phyloP scores from a whole-genome alignment of 148 eudicot species.

The Vaccinium darrowii region DNA sequence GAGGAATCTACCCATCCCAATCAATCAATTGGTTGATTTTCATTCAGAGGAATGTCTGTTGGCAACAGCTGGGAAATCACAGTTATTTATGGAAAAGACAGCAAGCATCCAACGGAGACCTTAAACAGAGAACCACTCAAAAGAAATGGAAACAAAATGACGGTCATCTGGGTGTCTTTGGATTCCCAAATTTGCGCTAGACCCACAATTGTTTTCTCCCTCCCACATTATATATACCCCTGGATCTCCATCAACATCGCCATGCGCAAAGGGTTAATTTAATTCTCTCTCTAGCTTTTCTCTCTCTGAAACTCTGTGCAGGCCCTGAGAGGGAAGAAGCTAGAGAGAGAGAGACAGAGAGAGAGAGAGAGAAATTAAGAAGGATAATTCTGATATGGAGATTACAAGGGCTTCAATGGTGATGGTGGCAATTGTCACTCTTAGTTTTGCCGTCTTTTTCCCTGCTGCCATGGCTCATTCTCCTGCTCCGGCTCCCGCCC shows the following conservation, averaged over 20 bases:
- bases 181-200: not conserved
- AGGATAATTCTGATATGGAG: constrained; percentile 30
- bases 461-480: constrained; percentile 37
- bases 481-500: constrained; percentile 39
- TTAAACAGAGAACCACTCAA: not conserved
- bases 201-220: not conserved
- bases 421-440: constrained; percentile 38
- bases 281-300: constrained; percentile 10
- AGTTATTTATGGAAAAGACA: not conserved
- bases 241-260: not conserved
- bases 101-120: not conserved
- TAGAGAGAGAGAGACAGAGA: constrained; percentile 7
- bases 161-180: not conserved
- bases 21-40: not conserved
- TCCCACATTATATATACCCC: not conserved
- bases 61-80: not conserved
- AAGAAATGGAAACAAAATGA: not conserved
- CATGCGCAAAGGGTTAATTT: not conserved
- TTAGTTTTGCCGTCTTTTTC: constrained; percentile 33
- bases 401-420: constrained; percentile 34
- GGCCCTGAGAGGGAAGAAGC: not conserved
- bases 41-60: not conserved
- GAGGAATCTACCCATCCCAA: not conserved
- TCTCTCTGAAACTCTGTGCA: constrained; percentile 7
- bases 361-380: too few species aligned